A percentile compares a stretch with the other conserved stretches of the same genome.
phyloP scores from a whole-genome alignment of 1,139 yeast species.

The Tardiomyces depauwii region DNA sequence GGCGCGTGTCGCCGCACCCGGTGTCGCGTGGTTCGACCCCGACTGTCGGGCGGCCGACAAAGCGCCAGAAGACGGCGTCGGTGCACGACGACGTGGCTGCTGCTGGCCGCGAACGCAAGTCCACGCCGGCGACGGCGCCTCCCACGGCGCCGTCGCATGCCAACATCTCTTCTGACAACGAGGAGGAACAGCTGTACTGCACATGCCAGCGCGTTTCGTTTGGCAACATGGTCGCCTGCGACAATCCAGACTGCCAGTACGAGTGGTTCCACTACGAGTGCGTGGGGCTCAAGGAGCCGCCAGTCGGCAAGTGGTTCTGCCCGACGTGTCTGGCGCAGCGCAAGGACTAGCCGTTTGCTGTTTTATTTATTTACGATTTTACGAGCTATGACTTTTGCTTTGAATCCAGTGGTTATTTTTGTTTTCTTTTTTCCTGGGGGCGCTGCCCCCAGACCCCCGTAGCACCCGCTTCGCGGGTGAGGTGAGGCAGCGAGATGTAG shows the following conservation, averaged over 20 bases:
- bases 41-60: not conserved
- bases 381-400: too few species aligned
- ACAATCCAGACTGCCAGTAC: conserved; percentile 81
- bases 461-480: too few species aligned
- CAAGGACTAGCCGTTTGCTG: not conserved
- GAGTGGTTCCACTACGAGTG: conserved; percentile 99
- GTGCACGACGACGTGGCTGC: not conserved
- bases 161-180: conserved; percentile 4
- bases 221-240: conserved; percentile 99
- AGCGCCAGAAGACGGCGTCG: not conserved
- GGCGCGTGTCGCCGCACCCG: not conserved
- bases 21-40: not conserved
- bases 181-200: conserved; percentile 72
- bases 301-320: conserved; percentile 96
- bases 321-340: conserved; percentile 8
- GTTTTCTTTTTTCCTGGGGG: too few species aligned
- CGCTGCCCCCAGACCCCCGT: too few species aligned
- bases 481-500: too few species aligned
- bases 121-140: not conserved
- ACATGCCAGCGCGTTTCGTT: conserved; percentile 93
- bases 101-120: not conserved
- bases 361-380: not conserved
- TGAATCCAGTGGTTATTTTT: too few species aligned
- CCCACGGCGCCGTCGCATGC: not conserved
- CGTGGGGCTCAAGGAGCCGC: conserved; percentile 81